Evolutionary conservation across 192 early-diverging fungal species (phyloP), one percentile per base, ranked within the genome.

Genomic region (Coemansia sp.): DNA sequence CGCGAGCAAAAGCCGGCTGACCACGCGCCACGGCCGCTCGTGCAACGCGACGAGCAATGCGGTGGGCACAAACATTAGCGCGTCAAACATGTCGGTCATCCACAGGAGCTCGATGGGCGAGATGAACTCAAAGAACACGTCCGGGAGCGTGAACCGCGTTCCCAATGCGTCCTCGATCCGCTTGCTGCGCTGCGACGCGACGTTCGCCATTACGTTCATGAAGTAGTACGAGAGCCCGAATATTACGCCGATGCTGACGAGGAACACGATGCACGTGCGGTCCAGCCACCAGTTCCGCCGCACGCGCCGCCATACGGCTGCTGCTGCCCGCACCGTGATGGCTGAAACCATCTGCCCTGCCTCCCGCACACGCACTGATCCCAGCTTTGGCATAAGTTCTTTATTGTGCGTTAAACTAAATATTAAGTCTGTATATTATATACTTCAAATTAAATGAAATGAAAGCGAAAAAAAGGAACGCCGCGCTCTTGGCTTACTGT

Each of bases 181-280:
- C 44, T 67, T 77, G 64, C 80, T 82, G 44, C 84, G 80, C 59
- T 82, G 72, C 21, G 82, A 84, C 0, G 86, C 86, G 6, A 85
- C 69, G 49, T 86, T 88, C 40, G 86, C 86, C 81, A 84, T 81
- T 35, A 86, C 82, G 62, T 84, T 83, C 85, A 82, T 82, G 30
- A 82, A 78, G 57, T 82, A 82, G 55, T 82, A 82, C 32, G 75
- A 66, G 6, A 78, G 47, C 12, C 71, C 81, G 53, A 78, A 82
- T 8, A 62, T 29, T 7, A 56, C 7, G 14, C 57, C 66, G 0
- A 67, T 43, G 22, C n/a, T 19, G 1, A 60, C 62, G 0, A 82
- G 65, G 54, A 78, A 78, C 16, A 28, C 25, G 16, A 71, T 61
- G 54, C 65, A 65, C 27, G 43, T 42, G n/a, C 59, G 48, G 69